Conservation (phyloP, 2,329 filamentous ascomycete genomes). For the Ceratocystis eucalypticola region DNA sequence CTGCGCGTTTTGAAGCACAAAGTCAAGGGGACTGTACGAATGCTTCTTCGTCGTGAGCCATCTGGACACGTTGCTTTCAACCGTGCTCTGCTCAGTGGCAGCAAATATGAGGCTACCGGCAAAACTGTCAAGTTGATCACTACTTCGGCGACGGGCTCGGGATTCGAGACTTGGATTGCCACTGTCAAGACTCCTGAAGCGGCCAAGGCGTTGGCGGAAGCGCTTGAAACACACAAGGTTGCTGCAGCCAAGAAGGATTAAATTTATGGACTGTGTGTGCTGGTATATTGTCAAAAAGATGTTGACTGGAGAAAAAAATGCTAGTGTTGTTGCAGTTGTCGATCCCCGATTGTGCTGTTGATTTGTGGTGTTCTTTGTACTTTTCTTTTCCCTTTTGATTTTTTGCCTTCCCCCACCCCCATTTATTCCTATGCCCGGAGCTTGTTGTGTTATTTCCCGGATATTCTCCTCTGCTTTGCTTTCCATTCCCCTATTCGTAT, state of each 20-base stretch:
- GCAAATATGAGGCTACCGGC: conserved; percentile 46
- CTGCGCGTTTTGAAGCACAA: conserved; percentile 63
- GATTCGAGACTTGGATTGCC: conserved; percentile 56
- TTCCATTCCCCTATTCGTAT: background rate
- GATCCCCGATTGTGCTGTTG: background rate
- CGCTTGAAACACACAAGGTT: conserved; percentile 41
- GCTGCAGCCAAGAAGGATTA: conserved; percentile 38
- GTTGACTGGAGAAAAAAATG: background rate
- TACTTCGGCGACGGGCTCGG: conserved; percentile 43
- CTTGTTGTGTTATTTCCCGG: conserved; percentile 4
- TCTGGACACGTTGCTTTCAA: conserved; percentile 63
- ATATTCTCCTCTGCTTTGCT: background rate
- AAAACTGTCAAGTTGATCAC: conserved; percentile 49
- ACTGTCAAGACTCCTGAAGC: conserved; percentile 53
- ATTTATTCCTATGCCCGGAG: background rate
- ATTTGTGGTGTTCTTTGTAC: conserved; percentile 3
- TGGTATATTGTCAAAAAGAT: background rate
- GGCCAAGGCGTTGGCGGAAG: conserved; percentile 39
- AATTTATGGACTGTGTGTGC: background rate
- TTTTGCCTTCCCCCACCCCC: background rate
- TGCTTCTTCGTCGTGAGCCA: conserved; percentile 63
- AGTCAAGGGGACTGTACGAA: conserved; percentile 48
- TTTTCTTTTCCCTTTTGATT: background rate
- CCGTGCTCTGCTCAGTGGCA: conserved; percentile 45
- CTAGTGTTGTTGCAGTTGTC: background rate